phyloP scores from a whole-genome alignment of 306 rosid species.

The Vicia faba region DNA sequence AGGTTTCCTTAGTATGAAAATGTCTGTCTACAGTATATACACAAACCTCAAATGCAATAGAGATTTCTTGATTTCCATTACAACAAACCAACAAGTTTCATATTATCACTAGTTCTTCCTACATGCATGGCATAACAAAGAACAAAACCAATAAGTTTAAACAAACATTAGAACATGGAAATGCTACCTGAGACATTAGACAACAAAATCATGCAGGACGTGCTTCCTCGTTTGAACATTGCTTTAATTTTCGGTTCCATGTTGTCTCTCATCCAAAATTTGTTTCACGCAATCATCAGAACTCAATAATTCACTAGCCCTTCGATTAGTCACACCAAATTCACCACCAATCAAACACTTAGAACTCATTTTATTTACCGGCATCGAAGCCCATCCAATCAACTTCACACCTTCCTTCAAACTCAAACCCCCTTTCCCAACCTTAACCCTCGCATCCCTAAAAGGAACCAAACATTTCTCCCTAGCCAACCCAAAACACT shows the following conservation, averaged over 20 bases:
- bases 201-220: conserved; percentile 4
- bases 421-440: conserved; percentile 34
- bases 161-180: background rate
- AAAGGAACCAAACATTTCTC: conserved; percentile 66
- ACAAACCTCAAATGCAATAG: conserved; percentile 23
- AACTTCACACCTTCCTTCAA: conserved; percentile 48
- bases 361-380: conserved; percentile 29
- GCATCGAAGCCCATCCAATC: conserved; percentile 48
- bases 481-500: conserved; percentile 57
- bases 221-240: conserved; percentile 16
- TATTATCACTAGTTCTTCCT: background rate
- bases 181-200: conserved; percentile 32
- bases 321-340: conserved; percentile 43
- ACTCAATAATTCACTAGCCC: conserved; percentile 56
- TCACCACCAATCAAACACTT: conserved; percentile 27
- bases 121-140: background rate
- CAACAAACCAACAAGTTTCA: background rate
- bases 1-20: background rate
- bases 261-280: conserved; percentile 37
- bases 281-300: conserved; percentile 38
- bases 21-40: background rate
- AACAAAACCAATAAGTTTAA: background rate
- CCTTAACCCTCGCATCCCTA: conserved; percentile 63
- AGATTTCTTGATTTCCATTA: conserved; percentile 24
- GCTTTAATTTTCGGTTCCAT: conserved; percentile 4